phyloP scores from a whole-genome alignment of 495 filamentous ascomycete species.

The Penicillium coffeae region DNA sequence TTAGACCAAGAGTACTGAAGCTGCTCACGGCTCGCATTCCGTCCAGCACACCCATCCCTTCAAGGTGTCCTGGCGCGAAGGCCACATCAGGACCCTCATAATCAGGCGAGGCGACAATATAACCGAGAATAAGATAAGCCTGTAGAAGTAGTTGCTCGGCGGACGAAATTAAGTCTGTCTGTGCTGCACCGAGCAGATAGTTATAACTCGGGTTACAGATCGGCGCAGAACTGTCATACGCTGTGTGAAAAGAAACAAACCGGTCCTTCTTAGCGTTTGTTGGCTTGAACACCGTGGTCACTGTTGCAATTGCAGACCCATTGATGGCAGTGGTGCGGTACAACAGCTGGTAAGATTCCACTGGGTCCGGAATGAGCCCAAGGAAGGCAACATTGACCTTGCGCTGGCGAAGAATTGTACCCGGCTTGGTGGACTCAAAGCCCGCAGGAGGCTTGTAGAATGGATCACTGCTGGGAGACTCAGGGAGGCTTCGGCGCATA shows the following conservation, averaged over 20 bases:
- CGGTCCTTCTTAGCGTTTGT: conserved; percentile 21
- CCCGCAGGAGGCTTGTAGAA: conserved; percentile 33
- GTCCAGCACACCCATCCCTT: conserved; percentile 33
- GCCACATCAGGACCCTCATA: conserved; percentile 35
- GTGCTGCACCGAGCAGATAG: conserved; percentile 23
- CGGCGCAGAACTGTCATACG: conserved; percentile 29
- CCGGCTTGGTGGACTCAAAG: conserved; percentile 21
- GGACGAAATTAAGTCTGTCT: conserved; percentile 27
- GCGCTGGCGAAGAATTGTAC: conserved; percentile 27
- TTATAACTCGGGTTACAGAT: conserved; percentile 33
- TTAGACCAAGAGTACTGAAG: conserved; percentile 22
- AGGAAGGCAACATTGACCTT: conserved; percentile 23
- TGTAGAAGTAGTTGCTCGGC: conserved; percentile 28
- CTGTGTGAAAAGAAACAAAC: conserved; percentile 34
- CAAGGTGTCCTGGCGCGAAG: conserved; percentile 25
- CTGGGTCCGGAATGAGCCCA: conserved; percentile 27
- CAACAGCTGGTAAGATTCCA: conserved; percentile 26
- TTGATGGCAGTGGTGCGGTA: conserved; percentile 31
- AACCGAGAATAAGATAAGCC: conserved; percentile 25
- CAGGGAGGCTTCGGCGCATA: conserved; percentile 2
- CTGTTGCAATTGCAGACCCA: conserved; percentile 31
- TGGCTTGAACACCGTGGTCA: conserved; percentile 36
- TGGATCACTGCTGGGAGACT: conserved; percentile 23
- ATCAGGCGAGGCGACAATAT: conserved; percentile 31
- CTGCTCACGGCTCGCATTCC: conserved; percentile 31